A percentile compares a stretch with the other conserved stretches of the same genome.
Conservation (phyloP, 164 flowering plant genomes). For the Protea cynaroides region DNA sequence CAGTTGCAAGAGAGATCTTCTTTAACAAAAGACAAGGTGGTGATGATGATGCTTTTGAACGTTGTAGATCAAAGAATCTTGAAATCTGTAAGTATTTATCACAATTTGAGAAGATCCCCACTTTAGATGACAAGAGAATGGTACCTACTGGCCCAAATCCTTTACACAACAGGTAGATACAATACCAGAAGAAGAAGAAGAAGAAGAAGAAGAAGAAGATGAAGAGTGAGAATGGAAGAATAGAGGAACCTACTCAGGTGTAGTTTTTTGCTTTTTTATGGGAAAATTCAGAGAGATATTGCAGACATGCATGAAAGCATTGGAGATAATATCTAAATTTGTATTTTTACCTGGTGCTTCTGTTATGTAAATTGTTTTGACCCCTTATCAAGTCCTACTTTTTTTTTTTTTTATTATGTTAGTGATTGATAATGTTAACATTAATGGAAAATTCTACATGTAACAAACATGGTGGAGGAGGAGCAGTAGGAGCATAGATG, state of each 20-base stretch:
- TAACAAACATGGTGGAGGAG: too few species aligned
- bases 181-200: neutral
- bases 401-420: neutral
- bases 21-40: neutral
- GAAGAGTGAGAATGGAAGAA: too few species aligned
- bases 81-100: neutral
- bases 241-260: neutral
- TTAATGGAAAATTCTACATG: neutral
- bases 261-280: neutral
- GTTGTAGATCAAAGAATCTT: neutral
- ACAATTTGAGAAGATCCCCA: neutral
- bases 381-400: neutral
- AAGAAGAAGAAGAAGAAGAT: neutral
- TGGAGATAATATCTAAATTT: neutral
- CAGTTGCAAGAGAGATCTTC: slow-evolving; percentile 7
- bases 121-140: slow-evolving; percentile 15
- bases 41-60: neutral
- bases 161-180: slow-evolving; percentile 21
- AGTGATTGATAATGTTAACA: neutral
- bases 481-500: too few species aligned
- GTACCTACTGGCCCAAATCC: slow-evolving; percentile 31
- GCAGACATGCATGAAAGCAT: neutral
- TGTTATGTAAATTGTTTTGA: neutral
- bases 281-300: neutral
- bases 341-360: neutral